phyloP scores from a whole-genome alignment of 2,329 filamentous ascomycete species.

The Cytospora piceicola region DNA sequence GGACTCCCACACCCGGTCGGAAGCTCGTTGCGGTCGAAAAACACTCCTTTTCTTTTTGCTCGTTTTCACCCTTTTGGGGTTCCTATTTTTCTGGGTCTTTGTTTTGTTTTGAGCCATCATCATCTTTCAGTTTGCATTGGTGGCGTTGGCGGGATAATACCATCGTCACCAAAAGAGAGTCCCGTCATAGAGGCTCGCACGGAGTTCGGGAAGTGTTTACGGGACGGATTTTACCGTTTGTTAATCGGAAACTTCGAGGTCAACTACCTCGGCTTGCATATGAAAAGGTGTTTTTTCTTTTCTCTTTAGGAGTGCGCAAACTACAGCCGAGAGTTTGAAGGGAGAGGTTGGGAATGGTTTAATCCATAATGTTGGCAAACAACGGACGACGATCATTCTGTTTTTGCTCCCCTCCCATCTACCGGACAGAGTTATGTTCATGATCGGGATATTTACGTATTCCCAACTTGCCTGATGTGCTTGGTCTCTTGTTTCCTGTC shows the following conservation, averaged over 20 bases:
- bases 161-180: constrained; percentile 20
- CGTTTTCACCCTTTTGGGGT: too few species aligned
- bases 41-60: constrained; percentile 4
- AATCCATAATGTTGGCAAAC: background rate
- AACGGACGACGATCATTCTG: background rate
- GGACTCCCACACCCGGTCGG: constrained; percentile 11
- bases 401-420: background rate
- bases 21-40: constrained; percentile 23
- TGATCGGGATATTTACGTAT: background rate
- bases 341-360: background rate
- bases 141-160: constrained; percentile 32
- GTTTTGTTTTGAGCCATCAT: constrained; percentile 17
- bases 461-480: background rate
- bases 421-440: background rate
- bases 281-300: constrained; percentile 7
- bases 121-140: constrained; percentile 32
- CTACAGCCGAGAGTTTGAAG: background rate
- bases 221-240: constrained; percentile 3
- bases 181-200: constrained; percentile 22
- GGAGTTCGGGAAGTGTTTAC: constrained; percentile 18
- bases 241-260: too few species aligned
- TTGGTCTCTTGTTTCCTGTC: background rate
- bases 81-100: too few species aligned
- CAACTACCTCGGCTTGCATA: constrained; percentile 15
- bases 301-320: background rate